Percentiles rank a stretch among this genome's conserved stretches.
These are phyloP conservation scores for Rhinocladiella similis DNA, from an alignment of 2,329 filamentous ascomycete genomes.

Conservation along the genomic window DNA sequence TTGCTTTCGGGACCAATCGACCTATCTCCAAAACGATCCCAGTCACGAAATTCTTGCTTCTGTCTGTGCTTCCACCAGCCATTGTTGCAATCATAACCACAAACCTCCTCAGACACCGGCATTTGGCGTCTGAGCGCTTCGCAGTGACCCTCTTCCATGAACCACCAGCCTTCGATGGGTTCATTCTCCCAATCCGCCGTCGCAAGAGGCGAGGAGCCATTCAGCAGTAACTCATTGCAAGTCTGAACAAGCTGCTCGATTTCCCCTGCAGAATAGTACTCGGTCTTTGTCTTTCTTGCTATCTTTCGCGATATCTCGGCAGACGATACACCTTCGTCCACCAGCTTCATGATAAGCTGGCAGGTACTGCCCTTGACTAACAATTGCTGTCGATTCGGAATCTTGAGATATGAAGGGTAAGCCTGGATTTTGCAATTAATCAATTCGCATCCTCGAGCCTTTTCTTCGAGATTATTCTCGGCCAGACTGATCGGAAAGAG, in stretches of 20 bases:
- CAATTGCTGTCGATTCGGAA: background rate
- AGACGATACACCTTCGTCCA: background rate
- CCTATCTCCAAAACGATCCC: constrained; percentile 6
- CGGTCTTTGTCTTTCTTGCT: background rate
- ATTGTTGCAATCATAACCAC: constrained; percentile 14
- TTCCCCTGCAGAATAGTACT: constrained; percentile 3
- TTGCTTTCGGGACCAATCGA: constrained; percentile 3
- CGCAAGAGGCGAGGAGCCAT: constrained; percentile 7
- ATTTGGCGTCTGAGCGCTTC: constrained; percentile 5
- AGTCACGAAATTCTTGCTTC: constrained; percentile 7
- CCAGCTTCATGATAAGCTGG: constrained; percentile 11
- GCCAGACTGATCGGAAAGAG: too few species aligned
- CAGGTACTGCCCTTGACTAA: constrained; percentile 18
- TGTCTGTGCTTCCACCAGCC: constrained; percentile 12
- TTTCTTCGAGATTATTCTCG: too few species aligned
- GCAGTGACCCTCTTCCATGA: constrained; percentile 17
- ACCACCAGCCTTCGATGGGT: constrained; percentile 18
- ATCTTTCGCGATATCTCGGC: background rate
- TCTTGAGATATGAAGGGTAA: constrained; percentile 13
- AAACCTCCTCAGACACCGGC: constrained; percentile 7
- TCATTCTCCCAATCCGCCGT: constrained; percentile 14
- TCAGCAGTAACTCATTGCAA: constrained; percentile 4
- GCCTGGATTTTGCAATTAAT: background rate
- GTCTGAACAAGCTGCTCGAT: constrained; percentile 6
- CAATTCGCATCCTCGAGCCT: background rate